phyloP scores from a whole-genome alignment of 768 basidiomycete species.

The Trametes cingulata region DNA sequence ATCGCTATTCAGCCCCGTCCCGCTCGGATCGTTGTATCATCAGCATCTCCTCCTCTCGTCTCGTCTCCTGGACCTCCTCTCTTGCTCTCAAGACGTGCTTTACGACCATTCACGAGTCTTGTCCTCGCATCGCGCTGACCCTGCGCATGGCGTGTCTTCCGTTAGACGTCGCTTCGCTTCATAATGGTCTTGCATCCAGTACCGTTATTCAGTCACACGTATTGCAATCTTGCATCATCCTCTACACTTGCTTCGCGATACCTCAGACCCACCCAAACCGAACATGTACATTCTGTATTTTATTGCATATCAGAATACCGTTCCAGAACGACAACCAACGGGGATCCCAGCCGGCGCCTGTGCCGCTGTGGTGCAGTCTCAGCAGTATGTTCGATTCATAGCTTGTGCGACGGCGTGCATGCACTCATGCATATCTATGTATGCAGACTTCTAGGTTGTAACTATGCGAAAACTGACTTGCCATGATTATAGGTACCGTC shows the following conservation, averaged over 20 bases:
- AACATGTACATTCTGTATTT: too few species aligned
- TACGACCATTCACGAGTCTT: constrained; percentile 14
- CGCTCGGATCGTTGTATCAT: constrained; percentile 20
- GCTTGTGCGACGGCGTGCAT: not conserved
- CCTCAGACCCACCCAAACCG: not conserved
- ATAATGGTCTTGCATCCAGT: not conserved
- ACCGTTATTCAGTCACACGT: constrained; percentile 12
- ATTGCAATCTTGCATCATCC: not conserved
- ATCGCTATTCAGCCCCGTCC: constrained; percentile 11
- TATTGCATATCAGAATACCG: too few species aligned
- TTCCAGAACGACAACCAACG: too few species aligned
- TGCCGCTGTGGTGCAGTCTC: too few species aligned
- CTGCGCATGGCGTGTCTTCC: not conserved
- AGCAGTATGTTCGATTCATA: not conserved
- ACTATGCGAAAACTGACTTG: too few species aligned
- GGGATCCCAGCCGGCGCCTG: too few species aligned
- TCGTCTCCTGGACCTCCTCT: constrained; percentile 1
- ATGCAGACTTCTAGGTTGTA: too few species aligned
- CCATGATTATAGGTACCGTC: too few species aligned
- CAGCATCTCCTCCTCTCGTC: constrained; percentile 14
- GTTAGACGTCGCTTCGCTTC: not conserved
- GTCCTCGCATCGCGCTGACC: not conserved
- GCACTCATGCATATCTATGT: not conserved
- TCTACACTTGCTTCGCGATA: not conserved
- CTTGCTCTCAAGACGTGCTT: constrained; percentile 4